Conservation (phyloP, 257 asterid species). For the Avicennia marina region DNA sequence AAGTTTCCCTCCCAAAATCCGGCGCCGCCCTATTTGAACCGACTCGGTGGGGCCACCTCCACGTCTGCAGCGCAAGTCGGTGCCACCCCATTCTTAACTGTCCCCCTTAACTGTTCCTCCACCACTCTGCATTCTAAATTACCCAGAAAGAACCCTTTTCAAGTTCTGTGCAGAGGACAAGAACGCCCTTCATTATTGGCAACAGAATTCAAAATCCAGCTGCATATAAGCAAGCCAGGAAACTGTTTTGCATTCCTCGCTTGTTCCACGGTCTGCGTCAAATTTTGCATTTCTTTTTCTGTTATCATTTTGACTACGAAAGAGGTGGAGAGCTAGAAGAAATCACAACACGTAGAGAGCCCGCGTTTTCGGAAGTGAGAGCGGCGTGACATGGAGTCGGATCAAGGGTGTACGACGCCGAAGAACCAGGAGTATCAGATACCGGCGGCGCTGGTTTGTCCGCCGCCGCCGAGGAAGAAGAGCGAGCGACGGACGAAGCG, state of each 20-base stretch:
- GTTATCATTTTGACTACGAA: too few relatives aligned
- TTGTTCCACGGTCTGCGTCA: too few relatives aligned
- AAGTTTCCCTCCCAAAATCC: constrained; percentile 1
- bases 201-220: too few relatives aligned
- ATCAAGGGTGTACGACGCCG: constrained; percentile 64
- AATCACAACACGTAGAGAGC: too few relatives aligned
- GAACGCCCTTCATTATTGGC: too few relatives aligned
- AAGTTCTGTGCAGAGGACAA: too few relatives aligned
- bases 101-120: neutral
- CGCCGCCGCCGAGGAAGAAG: constrained; percentile 69
- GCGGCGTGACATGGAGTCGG: constrained; percentile 26
- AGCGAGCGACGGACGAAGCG: constrained; percentile 13
- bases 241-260: too few relatives aligned
- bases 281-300: too few relatives aligned
- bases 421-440: constrained; percentile 44
- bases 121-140: neutral
- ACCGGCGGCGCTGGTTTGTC: constrained; percentile 45
- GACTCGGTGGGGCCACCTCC: neutral
- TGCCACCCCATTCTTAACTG: constrained; percentile 1
- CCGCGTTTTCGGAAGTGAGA: neutral
- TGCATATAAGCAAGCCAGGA: too few relatives aligned
- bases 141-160: too few relatives aligned
- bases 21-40: neutral
- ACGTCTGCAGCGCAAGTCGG: neutral
- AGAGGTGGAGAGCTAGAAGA: neutral